Conservation (phyloP, 2,329 filamentous ascomycete genomes). For the Westerdykella sp. region DNA sequence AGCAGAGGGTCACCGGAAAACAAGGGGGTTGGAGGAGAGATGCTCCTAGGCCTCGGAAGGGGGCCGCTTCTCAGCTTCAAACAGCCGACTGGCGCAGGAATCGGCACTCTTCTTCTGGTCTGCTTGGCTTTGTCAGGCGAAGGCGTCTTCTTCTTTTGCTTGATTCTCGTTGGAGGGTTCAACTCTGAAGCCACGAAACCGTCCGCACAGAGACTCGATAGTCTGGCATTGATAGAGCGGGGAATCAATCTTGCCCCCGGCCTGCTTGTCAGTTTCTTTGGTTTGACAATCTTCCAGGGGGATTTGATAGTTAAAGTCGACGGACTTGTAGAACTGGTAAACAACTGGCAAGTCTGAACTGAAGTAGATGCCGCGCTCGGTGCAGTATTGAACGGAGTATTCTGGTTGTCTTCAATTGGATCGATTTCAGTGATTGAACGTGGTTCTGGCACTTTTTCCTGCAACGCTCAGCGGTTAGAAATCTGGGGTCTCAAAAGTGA, state of each 20-base stretch:
- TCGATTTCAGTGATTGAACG: slow-evolving; percentile 12
- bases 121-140: neutral
- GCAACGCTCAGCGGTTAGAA: slow-evolving; percentile 7
- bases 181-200: slow-evolving; percentile 4
- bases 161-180: neutral
- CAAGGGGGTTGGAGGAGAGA: too few species aligned
- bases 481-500: neutral
- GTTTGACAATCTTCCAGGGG: neutral
- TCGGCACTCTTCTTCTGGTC: neutral
- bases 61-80: neutral
- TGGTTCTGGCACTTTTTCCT: slow-evolving; percentile 11
- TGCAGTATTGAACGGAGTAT: neutral
- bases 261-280: neutral
- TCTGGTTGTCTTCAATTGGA: slow-evolving; percentile 25
- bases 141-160: neutral
- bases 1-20: too few species aligned
- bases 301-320: neutral
- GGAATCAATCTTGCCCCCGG: too few species aligned
- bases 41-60: neutral
- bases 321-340: neutral
- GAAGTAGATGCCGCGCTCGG: neutral
- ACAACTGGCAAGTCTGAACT: neutral
- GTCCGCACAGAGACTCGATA: neutral
- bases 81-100: neutral
- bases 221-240: neutral